Evolutionary conservation across 2,329 filamentous ascomycete species (phyloP).

Genomic region (Cercospora sp.): DNA sequence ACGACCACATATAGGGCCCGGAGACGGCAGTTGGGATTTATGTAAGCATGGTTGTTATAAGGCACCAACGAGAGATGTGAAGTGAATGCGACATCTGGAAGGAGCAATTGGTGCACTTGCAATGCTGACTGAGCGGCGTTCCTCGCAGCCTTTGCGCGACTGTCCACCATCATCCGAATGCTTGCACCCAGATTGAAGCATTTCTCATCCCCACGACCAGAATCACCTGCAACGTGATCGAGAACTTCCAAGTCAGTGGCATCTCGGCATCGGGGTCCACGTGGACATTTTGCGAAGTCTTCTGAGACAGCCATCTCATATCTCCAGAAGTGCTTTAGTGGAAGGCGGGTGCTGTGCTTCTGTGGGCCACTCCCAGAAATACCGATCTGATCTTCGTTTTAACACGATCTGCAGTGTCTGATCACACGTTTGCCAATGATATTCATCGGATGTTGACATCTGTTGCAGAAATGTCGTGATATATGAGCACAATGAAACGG

Average conservation of each 20-base stretch:
- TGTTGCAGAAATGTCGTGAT: neutral
- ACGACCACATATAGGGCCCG: constrained; percentile 15
- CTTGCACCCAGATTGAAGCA: neutral
- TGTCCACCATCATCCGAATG: neutral
- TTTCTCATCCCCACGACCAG: neutral
- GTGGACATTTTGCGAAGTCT: neutral
- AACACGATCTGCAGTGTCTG: neutral
- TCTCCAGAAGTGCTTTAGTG: neutral
- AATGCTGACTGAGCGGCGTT: no score
- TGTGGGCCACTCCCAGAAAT: neutral
- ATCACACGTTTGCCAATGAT: neutral
- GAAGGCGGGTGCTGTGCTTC: neutral
- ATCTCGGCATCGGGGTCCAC: neutral
- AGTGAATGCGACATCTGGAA: no score
- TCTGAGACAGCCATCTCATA: neutral
- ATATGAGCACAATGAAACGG: neutral
- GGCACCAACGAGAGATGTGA: neutral
- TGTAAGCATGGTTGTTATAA: constrained; percentile 1
- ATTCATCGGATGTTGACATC: neutral
- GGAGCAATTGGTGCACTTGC: no score
- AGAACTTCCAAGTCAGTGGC: neutral
- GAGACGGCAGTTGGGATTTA: constrained; percentile 11
- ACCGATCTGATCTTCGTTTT: neutral
- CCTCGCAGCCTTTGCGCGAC: neutral
- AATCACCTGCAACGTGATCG: neutral